These are phyloP conservation scores for Fomitopsis betulina DNA, from an alignment of 1,284 basidiomycete species.

Conservation along the genomic window DNA sequence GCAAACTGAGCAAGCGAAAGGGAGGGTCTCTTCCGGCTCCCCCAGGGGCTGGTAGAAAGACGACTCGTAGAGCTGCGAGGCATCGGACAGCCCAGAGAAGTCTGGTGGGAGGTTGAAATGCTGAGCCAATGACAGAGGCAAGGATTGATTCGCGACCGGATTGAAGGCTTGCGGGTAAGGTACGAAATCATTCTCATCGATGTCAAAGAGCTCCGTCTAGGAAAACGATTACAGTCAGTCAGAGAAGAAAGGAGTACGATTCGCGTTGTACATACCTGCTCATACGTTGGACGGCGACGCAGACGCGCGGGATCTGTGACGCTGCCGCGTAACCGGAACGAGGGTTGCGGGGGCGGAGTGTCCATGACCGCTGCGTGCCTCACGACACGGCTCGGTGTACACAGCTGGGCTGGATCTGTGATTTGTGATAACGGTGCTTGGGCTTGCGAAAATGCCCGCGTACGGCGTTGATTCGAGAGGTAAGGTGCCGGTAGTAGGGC, in stretches of 20 bases:
- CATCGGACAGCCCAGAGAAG: constrained; percentile 22
- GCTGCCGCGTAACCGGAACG: constrained; percentile 62
- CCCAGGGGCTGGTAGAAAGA: constrained; percentile 9
- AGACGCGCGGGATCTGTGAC: constrained; percentile 68
- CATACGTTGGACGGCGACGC: constrained; percentile 47
- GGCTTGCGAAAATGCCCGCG: constrained; percentile 42
- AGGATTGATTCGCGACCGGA: constrained; percentile 29
- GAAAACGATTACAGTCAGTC: constrained; percentile 12
- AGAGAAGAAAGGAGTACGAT: neutral
- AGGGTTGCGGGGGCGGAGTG: constrained; percentile 65
- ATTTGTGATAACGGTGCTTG: constrained; percentile 24
- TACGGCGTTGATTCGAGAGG: constrained; percentile 53
- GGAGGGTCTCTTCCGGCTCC: constrained; percentile 3
- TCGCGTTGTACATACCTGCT: constrained; percentile 23
- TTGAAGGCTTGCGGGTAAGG: constrained; percentile 43
- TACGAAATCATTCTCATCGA: constrained; percentile 63
- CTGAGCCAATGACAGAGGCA: constrained; percentile 29
- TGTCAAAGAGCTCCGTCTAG: constrained; percentile 62
- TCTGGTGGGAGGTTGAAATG: constrained; percentile 27
- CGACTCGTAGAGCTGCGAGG: constrained; percentile 23
- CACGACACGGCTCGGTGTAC: constrained; percentile 28
- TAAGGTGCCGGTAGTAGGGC: constrained; percentile 61
- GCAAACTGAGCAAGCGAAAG: constrained; percentile 45
- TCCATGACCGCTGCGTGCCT: constrained; percentile 35
- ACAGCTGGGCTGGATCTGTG: constrained; percentile 23